Evolutionary conservation across 805 yeast genomes (phyloP).

Genomic region (Naumovozyma castellii): DNA sequence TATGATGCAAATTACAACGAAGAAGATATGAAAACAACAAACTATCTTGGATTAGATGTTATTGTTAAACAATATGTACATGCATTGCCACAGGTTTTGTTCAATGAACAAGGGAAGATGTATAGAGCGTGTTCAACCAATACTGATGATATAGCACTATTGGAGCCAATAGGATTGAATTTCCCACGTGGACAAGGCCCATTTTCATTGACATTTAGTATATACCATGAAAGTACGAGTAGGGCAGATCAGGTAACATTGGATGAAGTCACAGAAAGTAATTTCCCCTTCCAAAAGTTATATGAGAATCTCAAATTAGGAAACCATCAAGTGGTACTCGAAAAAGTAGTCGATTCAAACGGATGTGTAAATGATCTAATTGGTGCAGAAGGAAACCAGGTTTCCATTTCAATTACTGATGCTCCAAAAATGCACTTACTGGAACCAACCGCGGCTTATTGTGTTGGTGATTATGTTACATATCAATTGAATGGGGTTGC

Average conservation of each 20-base stretch:
- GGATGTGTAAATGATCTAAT: slow-evolving; percentile 53
- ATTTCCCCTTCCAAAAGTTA: slow-evolving; percentile 34
- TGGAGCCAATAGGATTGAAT: slow-evolving; percentile 47
- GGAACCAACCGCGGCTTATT: slow-evolving; percentile 43
- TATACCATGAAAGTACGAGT: slow-evolving; percentile 54
- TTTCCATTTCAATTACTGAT: slow-evolving; percentile 58
- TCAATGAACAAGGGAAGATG: slow-evolving; percentile 38
- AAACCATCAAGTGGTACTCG: slow-evolving; percentile 51
- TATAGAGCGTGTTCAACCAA: slow-evolving; percentile 42
- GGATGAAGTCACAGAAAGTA: slow-evolving; percentile 32
- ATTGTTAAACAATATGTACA: slow-evolving; percentile 44
- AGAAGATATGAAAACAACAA: slow-evolving; percentile 22
- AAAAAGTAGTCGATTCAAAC: slow-evolving; percentile 51
- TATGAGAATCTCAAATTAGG: slow-evolving; percentile 58
- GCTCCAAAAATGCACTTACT: slow-evolving; percentile 55
- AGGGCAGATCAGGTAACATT: slow-evolving; percentile 39
- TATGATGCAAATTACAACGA: slow-evolving; percentile 55
- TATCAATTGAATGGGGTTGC: slow-evolving; percentile 69
- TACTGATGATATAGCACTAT: slow-evolving; percentile 24
- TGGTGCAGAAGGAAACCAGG: slow-evolving; percentile 29
- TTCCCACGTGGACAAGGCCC: slow-evolving; percentile 51
- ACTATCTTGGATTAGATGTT: slow-evolving; percentile 24
- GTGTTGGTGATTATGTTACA: slow-evolving; percentile 87
- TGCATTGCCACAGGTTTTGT: slow-evolving; percentile 51
- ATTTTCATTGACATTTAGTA: slow-evolving; percentile 44